These are phyloP conservation scores for Mycothermus thermophilus DNA, from an alignment of 495 filamentous ascomycete genomes.

Conservation along the genomic window DNA sequence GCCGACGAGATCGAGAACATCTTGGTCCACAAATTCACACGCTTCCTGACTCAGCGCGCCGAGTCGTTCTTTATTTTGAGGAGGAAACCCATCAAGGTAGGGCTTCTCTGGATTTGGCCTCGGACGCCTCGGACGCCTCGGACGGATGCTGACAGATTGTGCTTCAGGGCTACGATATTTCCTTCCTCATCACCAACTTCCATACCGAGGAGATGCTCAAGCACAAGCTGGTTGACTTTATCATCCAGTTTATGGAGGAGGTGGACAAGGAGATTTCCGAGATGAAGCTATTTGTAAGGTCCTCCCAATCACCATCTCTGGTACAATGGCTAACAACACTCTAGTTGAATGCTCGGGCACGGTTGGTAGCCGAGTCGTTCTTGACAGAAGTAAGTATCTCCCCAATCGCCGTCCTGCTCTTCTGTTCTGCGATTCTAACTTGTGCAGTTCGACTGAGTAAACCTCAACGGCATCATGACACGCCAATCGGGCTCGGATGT, in stretches of 20 bases:
- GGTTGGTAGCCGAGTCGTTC: slow-evolving; percentile 97
- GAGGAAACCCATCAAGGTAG: slow-evolving; percentile 86
- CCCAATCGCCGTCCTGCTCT: not conserved
- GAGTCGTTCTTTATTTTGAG: slow-evolving; percentile 96
- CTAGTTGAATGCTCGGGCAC: slow-evolving; percentile 89
- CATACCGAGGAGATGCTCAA: slow-evolving; percentile 97
- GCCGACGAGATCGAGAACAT: slow-evolving; percentile 98
- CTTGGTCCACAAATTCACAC: slow-evolving; percentile 91
- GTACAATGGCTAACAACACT: too few relatives aligned
- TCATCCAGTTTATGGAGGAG: slow-evolving; percentile 98
- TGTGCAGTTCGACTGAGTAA: slow-evolving; percentile 3
- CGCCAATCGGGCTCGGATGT: too few relatives aligned
- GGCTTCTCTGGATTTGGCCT: too few relatives aligned
- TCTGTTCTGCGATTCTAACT: not conserved
- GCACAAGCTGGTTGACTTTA: slow-evolving; percentile 96
- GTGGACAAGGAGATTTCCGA: slow-evolving; percentile 99
- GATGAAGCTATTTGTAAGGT: slow-evolving; percentile 96
- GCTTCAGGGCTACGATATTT: slow-evolving; percentile 87
- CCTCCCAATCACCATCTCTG: too few relatives aligned
- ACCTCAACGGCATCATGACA: not conserved
- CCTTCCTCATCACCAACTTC: slow-evolving; percentile 95
- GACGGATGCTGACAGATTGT: not conserved
- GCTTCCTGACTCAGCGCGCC: slow-evolving; percentile 88
- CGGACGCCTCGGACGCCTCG: too few relatives aligned
- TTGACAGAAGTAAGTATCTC: slow-evolving; percentile 68